Evolutionary conservation across 768 basidiomycete genomes (phyloP), one percentile per base, ranked within the genome.

Genomic region (Hydnum rufescens): DNA sequence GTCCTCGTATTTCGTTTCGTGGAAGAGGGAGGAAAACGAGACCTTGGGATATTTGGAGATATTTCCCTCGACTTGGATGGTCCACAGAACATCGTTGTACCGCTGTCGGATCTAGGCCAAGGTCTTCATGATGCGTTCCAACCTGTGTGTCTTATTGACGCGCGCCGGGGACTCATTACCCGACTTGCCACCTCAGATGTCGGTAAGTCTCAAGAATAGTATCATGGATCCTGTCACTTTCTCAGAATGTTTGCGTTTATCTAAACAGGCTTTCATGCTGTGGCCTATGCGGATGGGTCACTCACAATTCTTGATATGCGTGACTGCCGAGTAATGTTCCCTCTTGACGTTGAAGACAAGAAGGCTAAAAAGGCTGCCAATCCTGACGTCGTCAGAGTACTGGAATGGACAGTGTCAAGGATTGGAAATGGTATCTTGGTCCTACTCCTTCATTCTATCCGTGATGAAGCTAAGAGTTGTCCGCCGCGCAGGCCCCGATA

Each of bases 241-340:
- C 47, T 36, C 31, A 18, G 42, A 16, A 29, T 19, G 42, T 42
- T 5, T 18, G 44, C 42, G 56, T 43, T 52, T 52, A 49, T 19
- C 43, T 32, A 4, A 55, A 18, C 51, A 87, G 86, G 84, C 3
- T 87, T 92, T 63, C 63, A 87, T 42, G 84, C 87, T 1, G 70
- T 78, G 2, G 76, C 80, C 2, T 86, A 81, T 61, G 60, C 64
- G 3, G 72, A 74, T 47, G 77, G 76, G 1, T 67, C 72, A 1
- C 53, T 92, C 22, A 65, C 73, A 31, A 66, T 89, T 30, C 62
- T 89, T 18, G 82, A 90, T 60, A 70, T 88, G 71, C 72, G 84
- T 23, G 80, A 76, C 1, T 85, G 86, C 1, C 71, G 71, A 8
- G 66, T 88, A 6, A 71, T 88, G 6, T 65, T 81, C 1, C 44